Percentiles rank a stretch among this genome's conserved stretches.
Conservation (phyloP, 2,329 filamentous ascomycete species). For the Colletotrichum trifolii region DNA sequence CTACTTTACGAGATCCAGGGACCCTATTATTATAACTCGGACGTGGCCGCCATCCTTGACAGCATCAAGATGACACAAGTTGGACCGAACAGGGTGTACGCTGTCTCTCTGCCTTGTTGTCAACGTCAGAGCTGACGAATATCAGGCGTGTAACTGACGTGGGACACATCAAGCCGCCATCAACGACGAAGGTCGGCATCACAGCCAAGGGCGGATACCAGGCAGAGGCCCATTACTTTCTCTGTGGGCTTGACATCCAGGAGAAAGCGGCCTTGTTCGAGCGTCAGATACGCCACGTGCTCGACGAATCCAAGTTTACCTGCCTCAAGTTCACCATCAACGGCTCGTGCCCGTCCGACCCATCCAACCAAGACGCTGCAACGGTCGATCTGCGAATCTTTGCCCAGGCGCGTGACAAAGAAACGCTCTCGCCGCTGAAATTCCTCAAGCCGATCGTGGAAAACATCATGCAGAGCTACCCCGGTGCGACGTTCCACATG, state of each 20-base stretch:
- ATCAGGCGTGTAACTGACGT: slow-evolving; percentile 36
- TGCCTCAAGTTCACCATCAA: slow-evolving; percentile 49
- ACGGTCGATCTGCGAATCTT: slow-evolving; percentile 61
- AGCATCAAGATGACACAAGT: slow-evolving; percentile 58
- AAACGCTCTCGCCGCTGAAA: slow-evolving; percentile 47
- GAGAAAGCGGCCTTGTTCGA: slow-evolving; percentile 58
- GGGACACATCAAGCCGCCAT: slow-evolving; percentile 36
- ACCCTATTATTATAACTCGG: slow-evolving; percentile 55
- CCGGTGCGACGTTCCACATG: slow-evolving; percentile 53
- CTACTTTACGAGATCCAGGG: slow-evolving; percentile 60
- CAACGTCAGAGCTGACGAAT: background rate
- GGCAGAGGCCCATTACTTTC: slow-evolving; percentile 56
- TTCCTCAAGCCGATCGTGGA: slow-evolving; percentile 54
- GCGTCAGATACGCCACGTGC: slow-evolving; percentile 48
- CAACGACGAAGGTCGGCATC: slow-evolving; percentile 54
- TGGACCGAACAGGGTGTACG: slow-evolving; percentile 46
- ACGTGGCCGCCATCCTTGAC: slow-evolving; percentile 54
- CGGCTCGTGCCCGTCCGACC: slow-evolving; percentile 51
- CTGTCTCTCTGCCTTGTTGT: too few species aligned
- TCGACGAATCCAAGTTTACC: slow-evolving; percentile 48
- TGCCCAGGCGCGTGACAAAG: slow-evolving; percentile 54
- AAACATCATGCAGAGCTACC: slow-evolving; percentile 55
- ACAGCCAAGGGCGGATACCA: slow-evolving; percentile 57
- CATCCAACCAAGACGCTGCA: slow-evolving; percentile 56
- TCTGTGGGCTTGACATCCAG: slow-evolving; percentile 54